These are phyloP conservation scores for Paramecium octaurelia DNA, from an alignment of 73 alveolate species.

Conservation along the genomic window DNA sequence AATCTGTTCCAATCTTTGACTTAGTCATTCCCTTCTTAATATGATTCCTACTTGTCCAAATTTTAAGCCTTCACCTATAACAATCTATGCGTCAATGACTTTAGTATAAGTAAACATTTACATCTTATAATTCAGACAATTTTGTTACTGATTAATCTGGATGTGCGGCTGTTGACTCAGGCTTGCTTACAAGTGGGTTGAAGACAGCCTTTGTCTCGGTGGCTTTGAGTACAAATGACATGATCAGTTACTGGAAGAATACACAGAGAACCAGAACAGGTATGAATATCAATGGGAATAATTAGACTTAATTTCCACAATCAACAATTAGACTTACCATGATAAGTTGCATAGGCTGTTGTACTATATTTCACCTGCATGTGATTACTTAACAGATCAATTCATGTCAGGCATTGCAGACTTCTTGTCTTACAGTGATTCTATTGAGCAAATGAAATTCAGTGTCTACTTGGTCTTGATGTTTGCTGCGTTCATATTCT, in stretches of 20 bases:
- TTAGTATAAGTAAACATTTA: background rate
- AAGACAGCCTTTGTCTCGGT: constrained; percentile 58
- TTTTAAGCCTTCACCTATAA: constrained; percentile 52
- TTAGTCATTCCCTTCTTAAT: constrained; percentile 41
- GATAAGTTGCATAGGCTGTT: constrained; percentile 4
- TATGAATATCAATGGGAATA: background rate
- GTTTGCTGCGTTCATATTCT: constrained; percentile 36
- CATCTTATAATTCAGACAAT: background rate
- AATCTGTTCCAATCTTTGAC: constrained; percentile 44
- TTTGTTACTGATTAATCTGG: constrained; percentile 10
- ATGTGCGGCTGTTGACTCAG: constrained; percentile 32
- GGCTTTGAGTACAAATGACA: constrained; percentile 5
- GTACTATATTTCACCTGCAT: constrained; percentile 42
- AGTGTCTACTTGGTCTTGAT: constrained; percentile 37
- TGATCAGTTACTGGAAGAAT: background rate
- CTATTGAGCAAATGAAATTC: constrained; percentile 37
- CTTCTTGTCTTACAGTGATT: background rate
- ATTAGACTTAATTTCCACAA: background rate
- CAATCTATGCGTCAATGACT: background rate
- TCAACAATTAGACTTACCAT: background rate
- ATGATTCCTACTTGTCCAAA: background rate
- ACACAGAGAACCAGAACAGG: background rate
- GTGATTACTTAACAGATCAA: constrained; percentile 24
- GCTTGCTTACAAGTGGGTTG: constrained; percentile 51
- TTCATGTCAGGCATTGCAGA: constrained; percentile 45